Evolutionary conservation across 2,329 filamentous ascomycete species (phyloP), one percentile per base, ranked within the genome.

Genomic region (Claviceps sp.): DNA sequence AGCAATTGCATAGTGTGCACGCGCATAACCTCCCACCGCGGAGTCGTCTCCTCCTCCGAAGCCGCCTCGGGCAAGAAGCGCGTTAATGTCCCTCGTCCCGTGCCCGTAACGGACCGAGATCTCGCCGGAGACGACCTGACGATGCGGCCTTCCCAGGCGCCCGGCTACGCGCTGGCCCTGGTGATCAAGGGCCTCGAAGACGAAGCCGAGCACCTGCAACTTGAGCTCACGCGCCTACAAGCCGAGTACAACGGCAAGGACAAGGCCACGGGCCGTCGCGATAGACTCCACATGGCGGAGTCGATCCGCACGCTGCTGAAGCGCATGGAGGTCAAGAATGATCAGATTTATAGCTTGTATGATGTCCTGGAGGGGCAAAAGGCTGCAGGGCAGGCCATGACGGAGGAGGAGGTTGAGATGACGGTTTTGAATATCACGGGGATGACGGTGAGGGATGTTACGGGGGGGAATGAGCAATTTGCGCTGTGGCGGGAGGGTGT

Each of bases 351-450:
- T 67, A 78, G 80, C 43, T 72, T 95, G 14, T 87, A 90, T 59
- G 89, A 95, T 64, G 87, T 93, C 1, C 73, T 93, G 0, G 87
- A 91, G 66, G 87, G 84, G 5, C 86, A 90, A 64, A 87, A 85
- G 69, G 73, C 73, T 37, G 74, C 75, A 2, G 81, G 81, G 0
- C 77, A 80, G 60, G 73, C 76, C 56, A 82, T 85, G 75, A 77
- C 72, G 1, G 75, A 79, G 57, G 76, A 79, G 20, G 76, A 82
- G 59, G 71, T 84, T 44, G 82, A 85, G 59, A 72, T 82, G 59
- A 87, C 83, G 0, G 72, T 87, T 13, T 66, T 74, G 50, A 78
- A 73, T 61, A 76, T 79, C 36, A 72, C 70, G 8, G 70, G 70
- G 58, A 67, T 73, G 65, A 70, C 69, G 20, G 63, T 72, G 14